A percentile compares a stretch with the other conserved stretches of the same genome.
phyloP scores from a whole-genome alignment of 2,329 filamentous ascomycete genomes.

The Xylaria polymorpha region DNA sequence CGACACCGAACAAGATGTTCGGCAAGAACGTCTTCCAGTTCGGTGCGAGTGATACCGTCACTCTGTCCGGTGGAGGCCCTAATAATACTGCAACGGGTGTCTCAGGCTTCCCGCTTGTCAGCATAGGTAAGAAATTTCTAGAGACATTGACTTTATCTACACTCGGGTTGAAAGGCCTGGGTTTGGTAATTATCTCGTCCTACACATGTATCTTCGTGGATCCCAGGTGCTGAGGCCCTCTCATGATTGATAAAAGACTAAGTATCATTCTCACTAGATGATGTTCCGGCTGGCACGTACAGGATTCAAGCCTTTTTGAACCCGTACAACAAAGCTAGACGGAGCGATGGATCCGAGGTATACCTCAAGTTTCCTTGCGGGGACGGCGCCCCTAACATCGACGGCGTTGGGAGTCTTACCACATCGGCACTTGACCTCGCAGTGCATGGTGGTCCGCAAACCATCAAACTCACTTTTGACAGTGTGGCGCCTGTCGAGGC shows the following conservation, averaged over 20 bases:
- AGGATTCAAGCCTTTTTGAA: constrained; percentile 42
- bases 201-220: not conserved
- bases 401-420: constrained; percentile 39
- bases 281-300: constrained; percentile 38
- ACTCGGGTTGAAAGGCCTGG: not conserved
- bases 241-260: not conserved
- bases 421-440: constrained; percentile 38
- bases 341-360: constrained; percentile 39
- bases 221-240: too few relatives aligned
- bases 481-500: constrained; percentile 30
- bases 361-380: constrained; percentile 41
- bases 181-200: too few relatives aligned
- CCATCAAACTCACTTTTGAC: constrained; percentile 40
- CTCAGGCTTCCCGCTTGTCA: constrained; percentile 37
- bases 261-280: constrained; percentile 25
- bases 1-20: constrained; percentile 43
- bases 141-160: not conserved
- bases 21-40: constrained; percentile 42
- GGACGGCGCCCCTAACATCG: constrained; percentile 39
- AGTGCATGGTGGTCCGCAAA: constrained; percentile 32
- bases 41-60: constrained; percentile 33
- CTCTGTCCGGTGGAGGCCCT: constrained; percentile 29
- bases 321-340: constrained; percentile 38
- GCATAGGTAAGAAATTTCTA: constrained; percentile 29
- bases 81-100: constrained; percentile 34